A percentile compares a stretch with the other conserved stretches of the same genome.
phyloP scores from a whole-genome alignment of 257 asterid genomes.

The Lantana camara region DNA sequence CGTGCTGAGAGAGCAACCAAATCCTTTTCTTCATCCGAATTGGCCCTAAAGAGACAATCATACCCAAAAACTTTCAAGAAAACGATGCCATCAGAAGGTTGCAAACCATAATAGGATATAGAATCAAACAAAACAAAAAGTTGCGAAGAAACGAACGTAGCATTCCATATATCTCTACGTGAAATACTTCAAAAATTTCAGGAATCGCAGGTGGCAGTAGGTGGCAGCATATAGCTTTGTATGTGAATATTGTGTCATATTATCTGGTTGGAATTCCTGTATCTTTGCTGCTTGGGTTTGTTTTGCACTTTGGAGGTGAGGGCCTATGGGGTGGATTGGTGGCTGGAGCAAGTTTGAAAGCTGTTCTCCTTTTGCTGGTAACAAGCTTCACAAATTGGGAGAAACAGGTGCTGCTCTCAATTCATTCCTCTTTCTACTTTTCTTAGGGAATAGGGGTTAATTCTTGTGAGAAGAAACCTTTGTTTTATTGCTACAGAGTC shows the following conservation, averaged over 20 bases:
- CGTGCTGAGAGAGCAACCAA: too few relatives aligned
- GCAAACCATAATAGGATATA: too few relatives aligned
- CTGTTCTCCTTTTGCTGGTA: slow-evolving; percentile 25
- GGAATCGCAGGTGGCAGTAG: slow-evolving; percentile 60
- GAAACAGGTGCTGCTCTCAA: slow-evolving; percentile 17
- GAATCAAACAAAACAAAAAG: too few relatives aligned
- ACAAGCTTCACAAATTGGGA: slow-evolving; percentile 40
- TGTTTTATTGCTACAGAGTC: not conserved
- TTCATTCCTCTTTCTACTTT: not conserved
- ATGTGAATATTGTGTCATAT: slow-evolving; percentile 44
- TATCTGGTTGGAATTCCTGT: slow-evolving; percentile 49
- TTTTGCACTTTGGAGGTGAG: slow-evolving; percentile 32
- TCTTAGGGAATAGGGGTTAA: too few relatives aligned
- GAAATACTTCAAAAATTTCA: too few relatives aligned
- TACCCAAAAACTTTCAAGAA: too few relatives aligned
- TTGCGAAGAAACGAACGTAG: too few relatives aligned
- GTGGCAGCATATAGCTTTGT: slow-evolving; percentile 54
- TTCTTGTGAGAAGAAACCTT: not conserved
- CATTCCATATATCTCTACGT: too few relatives aligned
- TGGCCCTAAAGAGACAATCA: too few relatives aligned
- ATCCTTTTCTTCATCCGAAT: too few relatives aligned
- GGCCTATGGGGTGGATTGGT: slow-evolving; percentile 53
- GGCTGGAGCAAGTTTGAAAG: slow-evolving; percentile 30
- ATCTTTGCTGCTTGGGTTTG: slow-evolving; percentile 34
- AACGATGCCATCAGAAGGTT: too few relatives aligned